Evolutionary conservation across 331 rosid genomes (phyloP).

Genomic region (Quercus phellos): DNA sequence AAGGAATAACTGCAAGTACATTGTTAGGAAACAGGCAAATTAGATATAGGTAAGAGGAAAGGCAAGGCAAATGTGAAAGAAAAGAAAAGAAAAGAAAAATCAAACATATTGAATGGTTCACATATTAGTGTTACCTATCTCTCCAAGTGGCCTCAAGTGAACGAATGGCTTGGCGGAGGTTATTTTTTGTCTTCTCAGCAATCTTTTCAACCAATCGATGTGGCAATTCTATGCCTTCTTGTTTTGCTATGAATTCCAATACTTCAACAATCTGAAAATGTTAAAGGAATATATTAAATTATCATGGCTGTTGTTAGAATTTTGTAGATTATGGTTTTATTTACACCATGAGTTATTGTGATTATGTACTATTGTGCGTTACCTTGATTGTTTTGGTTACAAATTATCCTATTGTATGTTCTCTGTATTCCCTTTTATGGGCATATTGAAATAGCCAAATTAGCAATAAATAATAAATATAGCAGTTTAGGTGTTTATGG

Average conservation of each 20-base stretch:
- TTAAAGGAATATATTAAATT: background rate
- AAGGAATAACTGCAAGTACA: constrained; percentile 48
- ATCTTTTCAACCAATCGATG: constrained; percentile 35
- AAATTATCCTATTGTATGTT: too few species aligned
- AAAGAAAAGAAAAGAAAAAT: background rate
- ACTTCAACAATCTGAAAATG: constrained; percentile 54
- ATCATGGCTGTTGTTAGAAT: background rate
- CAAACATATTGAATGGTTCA: background rate
- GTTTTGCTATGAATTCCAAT: constrained; percentile 43
- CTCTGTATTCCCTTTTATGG: too few species aligned
- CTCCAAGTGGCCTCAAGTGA: constrained; percentile 75
- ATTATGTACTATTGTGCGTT: too few species aligned
- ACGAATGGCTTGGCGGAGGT: constrained; percentile 74
- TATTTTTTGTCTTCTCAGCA: constrained; percentile 48
- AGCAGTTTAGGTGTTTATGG: too few species aligned
- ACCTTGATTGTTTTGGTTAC: too few species aligned
- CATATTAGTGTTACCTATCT: constrained; percentile 33
- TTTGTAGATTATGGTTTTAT: too few species aligned
- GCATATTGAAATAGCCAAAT: too few species aligned
- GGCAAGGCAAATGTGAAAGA: background rate
- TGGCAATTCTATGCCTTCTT: constrained; percentile 52
- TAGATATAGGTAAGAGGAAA: background rate
- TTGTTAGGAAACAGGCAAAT: background rate
- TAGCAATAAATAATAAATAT: too few species aligned
- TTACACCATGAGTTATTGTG: too few species aligned